phyloP scores from a whole-genome alignment of 805 yeast genomes.

The Kodamaea jinghongensis region DNA sequence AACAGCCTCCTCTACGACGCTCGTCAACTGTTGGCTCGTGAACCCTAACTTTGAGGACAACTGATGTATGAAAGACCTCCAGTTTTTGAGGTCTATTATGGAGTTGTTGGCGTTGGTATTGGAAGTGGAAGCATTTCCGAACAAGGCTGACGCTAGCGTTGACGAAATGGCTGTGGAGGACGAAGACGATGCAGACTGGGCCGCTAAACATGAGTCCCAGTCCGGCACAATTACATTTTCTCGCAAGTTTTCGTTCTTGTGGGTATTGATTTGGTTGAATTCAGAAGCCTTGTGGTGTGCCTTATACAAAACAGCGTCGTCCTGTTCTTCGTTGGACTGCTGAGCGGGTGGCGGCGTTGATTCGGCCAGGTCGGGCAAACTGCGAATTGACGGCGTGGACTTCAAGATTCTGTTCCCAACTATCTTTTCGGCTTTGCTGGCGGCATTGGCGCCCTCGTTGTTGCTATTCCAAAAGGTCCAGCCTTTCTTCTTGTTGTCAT shows the following conservation, averaged over 20 bases:
- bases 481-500: conserved; percentile 21
- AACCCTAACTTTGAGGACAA: conserved; percentile 36
- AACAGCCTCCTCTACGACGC: conserved; percentile 18
- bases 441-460: conserved; percentile 11
- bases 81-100: conserved; percentile 31
- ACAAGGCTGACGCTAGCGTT: conserved; percentile 18
- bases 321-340: conserved; percentile 14
- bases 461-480: conserved; percentile 39
- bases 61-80: conserved; percentile 35
- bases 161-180: conserved; percentile 17
- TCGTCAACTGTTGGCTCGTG: conserved; percentile 27
- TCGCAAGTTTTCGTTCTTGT: conserved; percentile 40
- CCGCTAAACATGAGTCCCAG: conserved; percentile 39
- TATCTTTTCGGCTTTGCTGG: conserved; percentile 6
- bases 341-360: conserved; percentile 7
- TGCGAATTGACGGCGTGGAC: conserved; percentile 28
- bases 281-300: conserved; percentile 41
- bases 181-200: conserved; percentile 21
- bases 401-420: conserved; percentile 28
- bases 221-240: conserved; percentile 43
- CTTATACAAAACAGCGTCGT: conserved; percentile 45
- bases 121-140: conserved; percentile 27
- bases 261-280: conserved; percentile 42
- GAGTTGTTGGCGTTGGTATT: conserved; percentile 18
- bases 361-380: conserved; percentile 8